Base-by-base conservation (phyloP, 1,284 basidiomycete genomes). In the Boletus mariae region DNA sequence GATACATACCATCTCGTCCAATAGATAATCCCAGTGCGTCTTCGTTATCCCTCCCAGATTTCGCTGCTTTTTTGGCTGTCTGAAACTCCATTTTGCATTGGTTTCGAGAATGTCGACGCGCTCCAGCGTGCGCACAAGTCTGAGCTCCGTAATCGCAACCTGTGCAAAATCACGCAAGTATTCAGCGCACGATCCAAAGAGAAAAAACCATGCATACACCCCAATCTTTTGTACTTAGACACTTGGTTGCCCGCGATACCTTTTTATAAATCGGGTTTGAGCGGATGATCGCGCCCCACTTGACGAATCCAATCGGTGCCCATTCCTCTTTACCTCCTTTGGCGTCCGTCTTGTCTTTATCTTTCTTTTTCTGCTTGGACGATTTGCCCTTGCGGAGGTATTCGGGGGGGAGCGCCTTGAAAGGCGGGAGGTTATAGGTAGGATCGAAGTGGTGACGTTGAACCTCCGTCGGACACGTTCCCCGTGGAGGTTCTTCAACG, bases 41-140 rank as follows among this genome's bases (percentile, higher is more conserved):
- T 98, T 98, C 5, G 78, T 76, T 34, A 92, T 71, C 2, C 85
- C 83, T 8, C 93, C 92, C 13, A 86, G 74, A 8, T 85, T 88
- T 51, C 91, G 80, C 62, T 95, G 91, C 71, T 96, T 97, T 74
- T 97, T 98, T 1, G 94, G 92, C 65, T 99, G 97, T 45, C 95
- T 78, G 65, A 97, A 92, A 63, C 90, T 91, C 97, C 97, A 99
- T 29, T 83, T 77, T 1, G 87, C 88, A 12, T 80, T 79, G 15
- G 83, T 79, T 71, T 98, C 97, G 58, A 98, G 79, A 46, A 77
- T 72, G 57, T 99, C 94, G 49, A 99, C 87, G 7, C 88, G 80
- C 47, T 95, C 92, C 65, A 97, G 81, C 1, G 92, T 86, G 20
- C 92, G 81, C 32, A 92, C 72, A 45, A 93, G 77, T 54, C 84